Base-by-base conservation (phyloP, 2,329 filamentous ascomycete species). In the Penicillium sp. region DNA sequence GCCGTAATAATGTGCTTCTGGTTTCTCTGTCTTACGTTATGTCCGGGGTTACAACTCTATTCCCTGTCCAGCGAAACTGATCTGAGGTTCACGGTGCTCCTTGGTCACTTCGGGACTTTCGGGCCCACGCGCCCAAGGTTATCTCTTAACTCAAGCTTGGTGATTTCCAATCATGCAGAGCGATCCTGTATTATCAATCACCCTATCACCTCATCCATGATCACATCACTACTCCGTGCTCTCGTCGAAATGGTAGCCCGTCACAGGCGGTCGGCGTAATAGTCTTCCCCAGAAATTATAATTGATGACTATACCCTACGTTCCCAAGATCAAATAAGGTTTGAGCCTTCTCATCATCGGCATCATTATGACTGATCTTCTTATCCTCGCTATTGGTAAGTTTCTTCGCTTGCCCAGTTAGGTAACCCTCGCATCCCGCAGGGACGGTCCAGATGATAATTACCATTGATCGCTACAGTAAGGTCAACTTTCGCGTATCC, bases 111-210 rank as follows among this genome's bases (percentile, higher is more conserved):
- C 0, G 19, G 4, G 30, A 11, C 30, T 33, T 33, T 33, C 7
- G 4, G 6, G 6, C 13, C 49, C n/a, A 33, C 30, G 49, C 37
- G 14, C 35, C 51, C 33, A 40, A 26, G 37, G 51, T 52, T 40
- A 33, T 52, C 33, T 10, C 33, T 52, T 52, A 25, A 40, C 51
- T 52, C 51, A 38, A 38, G 51, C 35, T 40, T 33, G 33, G 6
- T 52, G 51, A 52, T 52, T 52, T 52, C 51, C 51, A 52, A 52
- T 52, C 51, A 52, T 38, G 33, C 13, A 14, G 25, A 19, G 7
- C 30, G 35, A 51, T 38, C 22, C 8, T 28, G 35, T 37, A 52
- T 52, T 40, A 52, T 37, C 30, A 52, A 52, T 52, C 51, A 33
- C n/a, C 37, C 49, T 6, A 52, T 22, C 51, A 52, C 30, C 51